These are phyloP conservation scores for Sugiyamaella castrensis DNA, from an alignment of 1,139 yeast species.

Conservation along the genomic window DNA sequence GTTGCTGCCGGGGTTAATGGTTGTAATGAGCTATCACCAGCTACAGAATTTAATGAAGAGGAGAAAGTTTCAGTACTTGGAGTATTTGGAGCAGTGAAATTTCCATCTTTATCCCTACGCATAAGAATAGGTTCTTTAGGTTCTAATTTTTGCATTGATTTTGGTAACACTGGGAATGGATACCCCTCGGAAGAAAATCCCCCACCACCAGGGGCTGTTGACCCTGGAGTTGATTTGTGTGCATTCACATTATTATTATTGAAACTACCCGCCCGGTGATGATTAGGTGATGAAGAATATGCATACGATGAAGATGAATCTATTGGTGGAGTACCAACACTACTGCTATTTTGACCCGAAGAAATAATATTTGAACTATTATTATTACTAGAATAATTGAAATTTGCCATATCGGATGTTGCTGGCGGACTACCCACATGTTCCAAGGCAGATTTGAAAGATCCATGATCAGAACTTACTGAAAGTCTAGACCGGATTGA, in stretches of 20 bases:
- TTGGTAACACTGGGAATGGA: slow-evolving; percentile 31
- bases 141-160: slow-evolving; percentile 34
- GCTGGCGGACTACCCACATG: slow-evolving; percentile 1
- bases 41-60: neutral
- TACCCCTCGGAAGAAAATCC: slow-evolving; percentile 18
- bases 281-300: slow-evolving; percentile 8
- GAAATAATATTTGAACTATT: neutral
- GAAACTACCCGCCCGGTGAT: slow-evolving; percentile 4
- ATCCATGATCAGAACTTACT: slow-evolving; percentile 26
- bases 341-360: slow-evolving; percentile 4
- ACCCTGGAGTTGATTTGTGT: too few species aligned
- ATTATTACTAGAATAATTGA: neutral
- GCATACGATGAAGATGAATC: slow-evolving; percentile 1
- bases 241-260: neutral
- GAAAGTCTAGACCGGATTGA: slow-evolving; percentile 36
- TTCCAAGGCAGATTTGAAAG: slow-evolving; percentile 29
- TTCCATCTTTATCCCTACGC: slow-evolving; percentile 30
- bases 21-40: too few species aligned
- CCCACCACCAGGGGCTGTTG: neutral
- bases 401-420: neutral
- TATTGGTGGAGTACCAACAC: neutral
- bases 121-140: slow-evolving; percentile 37
- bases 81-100: slow-evolving; percentile 21
- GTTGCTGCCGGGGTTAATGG: neutral
- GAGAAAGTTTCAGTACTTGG: slow-evolving; percentile 8